These are phyloP conservation scores for Sclerotinia minor DNA, from an alignment of 2,329 filamentous ascomycete species.

Conservation along the genomic window DNA sequence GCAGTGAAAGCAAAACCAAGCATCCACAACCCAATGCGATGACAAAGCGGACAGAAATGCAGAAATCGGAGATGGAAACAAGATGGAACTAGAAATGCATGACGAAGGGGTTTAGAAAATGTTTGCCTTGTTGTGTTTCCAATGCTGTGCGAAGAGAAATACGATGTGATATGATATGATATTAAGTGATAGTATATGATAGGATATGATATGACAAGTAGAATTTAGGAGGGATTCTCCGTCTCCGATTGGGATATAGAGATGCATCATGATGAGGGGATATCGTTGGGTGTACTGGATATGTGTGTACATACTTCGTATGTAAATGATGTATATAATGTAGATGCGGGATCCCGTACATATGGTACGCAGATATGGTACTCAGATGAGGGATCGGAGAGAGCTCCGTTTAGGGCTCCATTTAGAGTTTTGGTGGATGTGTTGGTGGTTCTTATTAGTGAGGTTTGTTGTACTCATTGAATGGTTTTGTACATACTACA, in stretches of 20 bases:
- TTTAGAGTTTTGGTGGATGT: background rate
- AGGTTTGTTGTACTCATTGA: background rate
- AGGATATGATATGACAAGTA: background rate
- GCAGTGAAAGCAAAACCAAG: too few species aligned
- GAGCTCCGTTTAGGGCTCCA: background rate
- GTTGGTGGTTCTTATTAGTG: background rate
- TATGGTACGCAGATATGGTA: background rate
- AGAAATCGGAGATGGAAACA: too few species aligned
- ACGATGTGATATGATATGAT: background rate
- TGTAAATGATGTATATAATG: background rate
- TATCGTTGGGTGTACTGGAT: background rate
- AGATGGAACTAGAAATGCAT: background rate
- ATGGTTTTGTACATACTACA: conserved; percentile 5
- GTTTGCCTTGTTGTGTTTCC: background rate
- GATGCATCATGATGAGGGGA: background rate
- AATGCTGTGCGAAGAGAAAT: too few species aligned
- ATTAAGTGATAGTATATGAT: background rate
- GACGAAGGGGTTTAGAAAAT: background rate
- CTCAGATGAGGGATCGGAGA: background rate
- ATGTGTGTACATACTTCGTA: background rate
- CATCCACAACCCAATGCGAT: background rate
- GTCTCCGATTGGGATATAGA: background rate
- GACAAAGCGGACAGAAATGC: too few species aligned
- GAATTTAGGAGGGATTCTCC: background rate
- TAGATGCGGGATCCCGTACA: conserved; percentile 1